Conservation (phyloP, 805 yeast species). For the Metschnikowia arizonensis region DNA sequence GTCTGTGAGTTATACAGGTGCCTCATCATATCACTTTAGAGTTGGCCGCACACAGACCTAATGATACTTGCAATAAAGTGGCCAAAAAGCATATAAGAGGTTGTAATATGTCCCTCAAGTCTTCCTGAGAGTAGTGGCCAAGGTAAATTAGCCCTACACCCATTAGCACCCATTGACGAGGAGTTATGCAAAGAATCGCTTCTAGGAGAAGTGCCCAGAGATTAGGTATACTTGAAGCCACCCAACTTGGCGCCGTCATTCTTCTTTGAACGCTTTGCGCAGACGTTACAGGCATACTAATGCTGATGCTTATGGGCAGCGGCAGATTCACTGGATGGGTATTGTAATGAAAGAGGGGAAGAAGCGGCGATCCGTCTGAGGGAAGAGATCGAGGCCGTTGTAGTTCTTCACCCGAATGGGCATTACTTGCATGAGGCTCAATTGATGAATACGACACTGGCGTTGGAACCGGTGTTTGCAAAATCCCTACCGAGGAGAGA, state of each 20-base stretch:
- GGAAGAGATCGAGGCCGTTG: slow-evolving; percentile 1
- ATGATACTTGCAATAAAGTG: background rate
- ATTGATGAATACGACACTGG: background rate
- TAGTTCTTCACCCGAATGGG: background rate
- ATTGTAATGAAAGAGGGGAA: slow-evolving; percentile 6
- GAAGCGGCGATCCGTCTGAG: slow-evolving; percentile 11
- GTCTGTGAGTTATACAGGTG: background rate
- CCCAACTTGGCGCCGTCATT: background rate
- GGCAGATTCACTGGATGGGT: background rate
- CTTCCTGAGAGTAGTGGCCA: slow-evolving; percentile 2
- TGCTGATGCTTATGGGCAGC: slow-evolving; percentile 8
- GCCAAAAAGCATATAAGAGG: slow-evolving; percentile 2
- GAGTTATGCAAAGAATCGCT: background rate
- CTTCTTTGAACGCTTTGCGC: background rate
- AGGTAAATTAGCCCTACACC: slow-evolving; percentile 1
- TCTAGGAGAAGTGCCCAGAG: background rate
- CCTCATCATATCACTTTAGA: background rate
- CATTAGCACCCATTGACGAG: slow-evolving; percentile 4
- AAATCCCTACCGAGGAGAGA: background rate
- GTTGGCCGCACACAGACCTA: background rate
- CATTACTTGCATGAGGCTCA: background rate
- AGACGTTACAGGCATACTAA: slow-evolving; percentile 6
- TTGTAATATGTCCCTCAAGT: background rate
- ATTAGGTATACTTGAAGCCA: background rate
- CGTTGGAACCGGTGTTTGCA: slow-evolving; percentile 1